A percentile compares a stretch with the other conserved stretches of the same genome.
Evolutionary conservation across 306 rosid species (phyloP).

Genomic region (Vigna mungo): DNA sequence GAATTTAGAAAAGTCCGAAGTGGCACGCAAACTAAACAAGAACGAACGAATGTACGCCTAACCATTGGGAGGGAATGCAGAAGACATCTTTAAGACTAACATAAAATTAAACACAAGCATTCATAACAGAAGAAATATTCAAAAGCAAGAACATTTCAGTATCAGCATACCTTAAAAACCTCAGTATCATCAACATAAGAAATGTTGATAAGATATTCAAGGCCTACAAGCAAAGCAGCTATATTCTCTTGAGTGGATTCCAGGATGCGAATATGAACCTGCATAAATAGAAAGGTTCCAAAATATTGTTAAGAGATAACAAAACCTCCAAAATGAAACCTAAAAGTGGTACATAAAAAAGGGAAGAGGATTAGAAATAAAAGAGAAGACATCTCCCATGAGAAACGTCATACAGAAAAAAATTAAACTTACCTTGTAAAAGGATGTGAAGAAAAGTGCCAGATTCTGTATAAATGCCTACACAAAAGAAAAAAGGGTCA

Average conservation of each 20-base stretch:
- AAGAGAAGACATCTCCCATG: background rate
- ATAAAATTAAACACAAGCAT: background rate
- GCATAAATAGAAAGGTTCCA: conserved; percentile 33
- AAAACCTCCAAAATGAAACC: conserved; percentile 18
- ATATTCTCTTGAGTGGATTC: conserved; percentile 83
- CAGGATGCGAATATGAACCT: conserved; percentile 85
- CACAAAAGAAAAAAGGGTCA: conserved; percentile 25
- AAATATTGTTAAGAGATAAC: background rate
- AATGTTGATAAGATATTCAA: conserved; percentile 92
- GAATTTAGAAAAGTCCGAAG: conserved; percentile 13
- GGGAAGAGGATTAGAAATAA: background rate
- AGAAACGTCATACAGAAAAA: background rate
- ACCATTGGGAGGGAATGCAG: background rate
- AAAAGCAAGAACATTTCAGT: conserved; percentile 4
- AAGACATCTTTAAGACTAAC: background rate
- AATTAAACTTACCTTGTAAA: conserved; percentile 68
- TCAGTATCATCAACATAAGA: conserved; percentile 96
- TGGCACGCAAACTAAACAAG: background rate
- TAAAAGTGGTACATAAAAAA: background rate
- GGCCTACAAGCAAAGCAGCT: conserved; percentile 80
- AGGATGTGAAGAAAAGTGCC: conserved; percentile 94
- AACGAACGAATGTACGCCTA: conserved; percentile 12
- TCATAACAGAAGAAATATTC: background rate
- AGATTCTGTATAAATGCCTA: conserved; percentile 95
- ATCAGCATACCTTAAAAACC: conserved; percentile 80